Conservation (phyloP, 1,284 basidiomycete species). For the Trichosporon sp. region DNA sequence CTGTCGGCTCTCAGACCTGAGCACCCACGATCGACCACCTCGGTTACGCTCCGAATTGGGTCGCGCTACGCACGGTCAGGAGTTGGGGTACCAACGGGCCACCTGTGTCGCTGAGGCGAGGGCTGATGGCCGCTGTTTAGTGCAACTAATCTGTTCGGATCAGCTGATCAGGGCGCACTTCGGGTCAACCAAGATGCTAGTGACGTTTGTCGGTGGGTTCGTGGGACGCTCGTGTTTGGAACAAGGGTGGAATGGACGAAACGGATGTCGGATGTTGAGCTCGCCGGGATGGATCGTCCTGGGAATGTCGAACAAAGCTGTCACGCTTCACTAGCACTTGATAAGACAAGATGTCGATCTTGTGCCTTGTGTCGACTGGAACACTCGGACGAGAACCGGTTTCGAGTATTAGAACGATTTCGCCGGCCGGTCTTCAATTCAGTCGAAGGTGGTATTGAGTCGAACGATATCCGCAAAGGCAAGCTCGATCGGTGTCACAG, state of each 20-base stretch:
- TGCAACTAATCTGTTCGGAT: neutral
- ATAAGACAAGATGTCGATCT: neutral
- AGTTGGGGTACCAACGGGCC: too few species aligned
- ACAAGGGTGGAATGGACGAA: neutral
- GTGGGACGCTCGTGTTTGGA: neutral
- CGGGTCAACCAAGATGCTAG: neutral
- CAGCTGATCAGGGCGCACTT: neutral
- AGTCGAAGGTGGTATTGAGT: neutral
- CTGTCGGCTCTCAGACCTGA: too few species aligned
- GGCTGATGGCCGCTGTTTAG: neutral
- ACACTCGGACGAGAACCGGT: neutral
- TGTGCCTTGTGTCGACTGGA: neutral
- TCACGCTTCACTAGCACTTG: neutral
- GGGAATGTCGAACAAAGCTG: neutral
- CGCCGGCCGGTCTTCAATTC: neutral
- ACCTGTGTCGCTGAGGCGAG: neutral
- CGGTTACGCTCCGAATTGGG: neutral
- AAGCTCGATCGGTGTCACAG: neutral
- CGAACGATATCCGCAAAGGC: neutral
- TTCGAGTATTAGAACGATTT: neutral
- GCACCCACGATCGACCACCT: neutral
- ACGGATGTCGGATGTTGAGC: neutral
- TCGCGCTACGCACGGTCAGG: neutral
- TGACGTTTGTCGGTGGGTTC: neutral
- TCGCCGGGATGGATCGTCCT: neutral